Evolutionary conservation across 2,329 filamentous ascomycete genomes (phyloP).

Genomic region (Pseudogymnoascus sp.): DNA sequence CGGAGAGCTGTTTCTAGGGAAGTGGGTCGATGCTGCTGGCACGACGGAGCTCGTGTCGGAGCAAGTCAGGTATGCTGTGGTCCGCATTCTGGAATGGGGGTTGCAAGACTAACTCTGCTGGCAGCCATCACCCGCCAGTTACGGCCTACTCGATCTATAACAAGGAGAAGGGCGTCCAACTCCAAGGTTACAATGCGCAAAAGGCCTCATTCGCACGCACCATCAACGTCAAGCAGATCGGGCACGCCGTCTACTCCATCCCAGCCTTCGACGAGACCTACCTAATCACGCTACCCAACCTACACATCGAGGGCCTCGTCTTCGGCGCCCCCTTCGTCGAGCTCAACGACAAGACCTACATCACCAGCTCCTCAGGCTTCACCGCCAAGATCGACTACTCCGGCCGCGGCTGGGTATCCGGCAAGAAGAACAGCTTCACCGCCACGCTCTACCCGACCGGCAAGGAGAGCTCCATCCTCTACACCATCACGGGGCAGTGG

Average conservation of each 20-base stretch:
- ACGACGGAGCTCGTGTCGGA: constrained; percentile 84
- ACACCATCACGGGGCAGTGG: constrained; percentile 88
- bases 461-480: constrained; percentile 66
- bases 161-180: constrained; percentile 67
- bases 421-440: constrained; percentile 88
- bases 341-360: constrained; percentile 77
- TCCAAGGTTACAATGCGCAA: constrained; percentile 91
- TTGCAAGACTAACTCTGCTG: neutral
- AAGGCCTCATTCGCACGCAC: constrained; percentile 92
- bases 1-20: constrained; percentile 87
- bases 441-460: constrained; percentile 67
- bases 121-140: constrained; percentile 81
- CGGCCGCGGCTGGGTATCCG: constrained; percentile 88
- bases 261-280: constrained; percentile 56
- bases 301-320: constrained; percentile 92
- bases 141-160: constrained; percentile 94
- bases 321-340: constrained; percentile 85
- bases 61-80: constrained; percentile 64
- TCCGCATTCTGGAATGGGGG: neutral
- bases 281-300: constrained; percentile 81
- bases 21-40: constrained; percentile 78
- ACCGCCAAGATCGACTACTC: constrained; percentile 87
- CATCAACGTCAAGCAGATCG: constrained; percentile 91
- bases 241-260: constrained; percentile 77
- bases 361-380: constrained; percentile 80